A percentile compares a stretch with the other conserved stretches of the same genome.
Evolutionary conservation across 2,329 filamentous ascomycete species (phyloP).

Genomic region (Fusarium albosuccineum): DNA sequence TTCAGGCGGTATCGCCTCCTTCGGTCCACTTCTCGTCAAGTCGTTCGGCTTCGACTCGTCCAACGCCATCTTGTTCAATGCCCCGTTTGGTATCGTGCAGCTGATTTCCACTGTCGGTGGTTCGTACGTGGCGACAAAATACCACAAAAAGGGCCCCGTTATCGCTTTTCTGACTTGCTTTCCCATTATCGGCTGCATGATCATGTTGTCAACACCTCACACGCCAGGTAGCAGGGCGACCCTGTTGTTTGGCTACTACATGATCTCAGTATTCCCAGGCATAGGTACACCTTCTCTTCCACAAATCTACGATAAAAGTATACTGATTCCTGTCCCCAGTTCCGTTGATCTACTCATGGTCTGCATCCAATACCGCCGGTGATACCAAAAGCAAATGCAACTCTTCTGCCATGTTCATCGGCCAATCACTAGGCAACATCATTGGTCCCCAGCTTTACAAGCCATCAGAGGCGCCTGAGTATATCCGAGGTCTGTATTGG

Average conservation of each 20-base stretch:
- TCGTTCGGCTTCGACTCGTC: slow-evolving; percentile 68
- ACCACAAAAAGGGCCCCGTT: slow-evolving; percentile 66
- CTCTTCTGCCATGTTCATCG: slow-evolving; percentile 67
- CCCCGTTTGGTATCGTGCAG: slow-evolving; percentile 70
- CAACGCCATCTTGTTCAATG: slow-evolving; percentile 68
- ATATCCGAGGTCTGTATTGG: slow-evolving; percentile 64
- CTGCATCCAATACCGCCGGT: slow-evolving; percentile 68
- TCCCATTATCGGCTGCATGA: slow-evolving; percentile 59
- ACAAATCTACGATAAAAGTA: background rate
- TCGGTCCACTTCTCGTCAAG: slow-evolving; percentile 68
- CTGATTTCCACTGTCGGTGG: slow-evolving; percentile 69
- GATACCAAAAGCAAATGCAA: slow-evolving; percentile 74
- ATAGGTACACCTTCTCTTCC: background rate
- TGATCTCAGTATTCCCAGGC: slow-evolving; percentile 17
- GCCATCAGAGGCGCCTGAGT: slow-evolving; percentile 10
- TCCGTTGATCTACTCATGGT: slow-evolving; percentile 65
- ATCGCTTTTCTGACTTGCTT: slow-evolving; percentile 64
- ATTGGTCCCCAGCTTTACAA: slow-evolving; percentile 70
- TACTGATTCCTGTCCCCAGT: background rate
- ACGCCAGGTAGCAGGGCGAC: slow-evolving; percentile 57
- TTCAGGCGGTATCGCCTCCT: slow-evolving; percentile 66
- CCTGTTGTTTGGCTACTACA: slow-evolving; percentile 67
- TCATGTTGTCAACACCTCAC: slow-evolving; percentile 63
- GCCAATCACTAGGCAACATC: slow-evolving; percentile 71
- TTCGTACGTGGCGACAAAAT: slow-evolving; percentile 60